Conservation (phyloP, 2,329 filamentous ascomycete species). For the Phyllosticta citrichinensis region DNA sequence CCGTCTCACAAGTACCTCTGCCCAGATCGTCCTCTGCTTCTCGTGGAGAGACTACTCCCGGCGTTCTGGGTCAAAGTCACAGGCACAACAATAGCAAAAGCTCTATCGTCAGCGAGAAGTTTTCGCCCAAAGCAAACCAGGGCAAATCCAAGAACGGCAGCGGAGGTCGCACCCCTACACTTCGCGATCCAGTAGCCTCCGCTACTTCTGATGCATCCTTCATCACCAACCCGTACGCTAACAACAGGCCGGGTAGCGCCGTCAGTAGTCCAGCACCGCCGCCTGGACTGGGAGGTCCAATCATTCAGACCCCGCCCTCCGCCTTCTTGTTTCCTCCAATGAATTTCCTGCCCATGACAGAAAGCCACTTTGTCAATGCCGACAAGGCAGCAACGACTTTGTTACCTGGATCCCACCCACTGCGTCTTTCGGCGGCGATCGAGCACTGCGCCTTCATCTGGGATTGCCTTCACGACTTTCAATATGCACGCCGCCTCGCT, state of each 20-base stretch:
- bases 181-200: conserved; percentile 39
- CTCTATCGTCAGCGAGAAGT: conserved; percentile 3
- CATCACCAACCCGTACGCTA: conserved; percentile 40
- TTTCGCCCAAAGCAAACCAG: conserved; percentile 8
- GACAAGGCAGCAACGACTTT: conserved; percentile 61
- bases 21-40: conserved; percentile 29
- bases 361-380: conserved; percentile 70
- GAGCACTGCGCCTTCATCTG: conserved; percentile 91
- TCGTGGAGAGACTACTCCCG: background rate
- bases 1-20: conserved; percentile 35
- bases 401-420: conserved; percentile 78
- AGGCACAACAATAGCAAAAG: background rate
- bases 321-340: conserved; percentile 70
- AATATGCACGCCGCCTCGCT: conserved; percentile 65
- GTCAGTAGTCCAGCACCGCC: conserved; percentile 22
- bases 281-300: conserved; percentile 27
- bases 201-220: conserved; percentile 42
- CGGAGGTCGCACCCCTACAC: conserved; percentile 26
- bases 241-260: conserved; percentile 23
- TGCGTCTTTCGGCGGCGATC: conserved; percentile 80
- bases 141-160: background rate
- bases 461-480: conserved; percentile 78
- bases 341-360: conserved; percentile 76
- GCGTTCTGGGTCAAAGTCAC: background rate
- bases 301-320: conserved; percentile 34